Evolutionary conservation across 1,139 yeast genomes (phyloP), one percentile per base, ranked within the genome.

Genomic region (Suhomyces terraborum): DNA sequence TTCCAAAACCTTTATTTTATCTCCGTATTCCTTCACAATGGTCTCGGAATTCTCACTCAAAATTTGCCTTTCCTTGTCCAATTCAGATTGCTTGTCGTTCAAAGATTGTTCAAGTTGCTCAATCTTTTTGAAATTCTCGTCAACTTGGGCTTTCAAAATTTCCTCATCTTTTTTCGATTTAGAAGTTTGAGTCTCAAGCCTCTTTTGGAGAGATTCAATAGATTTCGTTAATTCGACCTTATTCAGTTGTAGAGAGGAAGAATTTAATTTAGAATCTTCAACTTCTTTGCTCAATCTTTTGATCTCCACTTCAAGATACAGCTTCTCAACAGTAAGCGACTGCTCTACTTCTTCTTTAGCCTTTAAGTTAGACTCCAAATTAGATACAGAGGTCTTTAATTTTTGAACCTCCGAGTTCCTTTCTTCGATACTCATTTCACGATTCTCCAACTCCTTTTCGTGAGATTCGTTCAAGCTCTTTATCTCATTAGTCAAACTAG

Each of bases 1-100:
- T 41, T 66, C 69, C 28, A 63, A 50, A 7, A 40, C 40, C 32
- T 56, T 61, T n/a, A 76, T 69, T 50, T 69, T 76, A 35, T 72
- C 76, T 7, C 75, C 64, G 47, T 76, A 78, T 42, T 75, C 78
- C 50, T 71, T 62, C 5, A 74, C 64, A 0, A 73, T 62, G 1
- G 77, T 63, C 39, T 76, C 80, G 1, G 84, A 77, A 40, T 64
- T 75, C 46, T 75, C 73, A 45, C 68, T 71, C 16, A 75, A 53
- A 54, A 74, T 59, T 8, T 61, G 66, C 38, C 82, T 59, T 51
- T 79, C 84, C 30, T 63, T 67, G 43, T 78, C 82, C 41, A 79
- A 69, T 35, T 73, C 82, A 36, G 62, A 51, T 0, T 54, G 53
- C 46, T 72, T 78, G 12, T 54, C 56, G 12, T 49, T 50, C 36